Conservation (phyloP, 345 rosid genomes). For the Fremontodendron californicum region DNA sequence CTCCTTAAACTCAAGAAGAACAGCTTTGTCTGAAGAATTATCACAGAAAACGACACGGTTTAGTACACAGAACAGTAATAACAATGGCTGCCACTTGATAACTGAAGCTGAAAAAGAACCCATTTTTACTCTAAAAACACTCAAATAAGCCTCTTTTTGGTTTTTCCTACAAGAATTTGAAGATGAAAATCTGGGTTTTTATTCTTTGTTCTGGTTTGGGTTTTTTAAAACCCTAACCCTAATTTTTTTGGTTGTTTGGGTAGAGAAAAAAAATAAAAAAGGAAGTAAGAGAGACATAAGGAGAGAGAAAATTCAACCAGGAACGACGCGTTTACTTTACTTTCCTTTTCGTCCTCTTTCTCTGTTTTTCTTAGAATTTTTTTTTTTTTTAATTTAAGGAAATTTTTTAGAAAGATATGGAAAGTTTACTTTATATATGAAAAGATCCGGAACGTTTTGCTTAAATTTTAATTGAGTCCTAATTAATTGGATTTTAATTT, state of each 20-base stretch:
- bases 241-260: conserved; percentile 18
- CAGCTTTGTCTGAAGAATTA: conserved; percentile 49
- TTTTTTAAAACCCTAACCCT: conserved; percentile 37
- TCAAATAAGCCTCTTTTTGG: background rate
- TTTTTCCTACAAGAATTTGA: background rate
- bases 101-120: conserved; percentile 40
- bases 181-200: conserved; percentile 4
- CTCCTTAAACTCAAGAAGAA: conserved; percentile 62
- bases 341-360: conserved; percentile 6
- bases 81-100: conserved; percentile 43
- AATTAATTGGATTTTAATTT: background rate
- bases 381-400: background rate
- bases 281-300: conserved; percentile 15
- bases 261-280: conserved; percentile 6
- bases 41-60: conserved; percentile 26
- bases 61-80: conserved; percentile 26
- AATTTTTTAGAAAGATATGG: background rate
- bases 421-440: background rate
- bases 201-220: background rate
- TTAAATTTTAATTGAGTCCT: background rate
- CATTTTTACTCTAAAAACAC: conserved; percentile 34
- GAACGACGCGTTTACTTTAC: conserved; percentile 57
- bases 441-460: background rate
- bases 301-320: conserved; percentile 31
- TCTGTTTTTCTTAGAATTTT: conserved; percentile 1